Base-by-base conservation (phyloP, 2,329 filamentous ascomycete species). In the Rutstroemia sp. region DNA sequence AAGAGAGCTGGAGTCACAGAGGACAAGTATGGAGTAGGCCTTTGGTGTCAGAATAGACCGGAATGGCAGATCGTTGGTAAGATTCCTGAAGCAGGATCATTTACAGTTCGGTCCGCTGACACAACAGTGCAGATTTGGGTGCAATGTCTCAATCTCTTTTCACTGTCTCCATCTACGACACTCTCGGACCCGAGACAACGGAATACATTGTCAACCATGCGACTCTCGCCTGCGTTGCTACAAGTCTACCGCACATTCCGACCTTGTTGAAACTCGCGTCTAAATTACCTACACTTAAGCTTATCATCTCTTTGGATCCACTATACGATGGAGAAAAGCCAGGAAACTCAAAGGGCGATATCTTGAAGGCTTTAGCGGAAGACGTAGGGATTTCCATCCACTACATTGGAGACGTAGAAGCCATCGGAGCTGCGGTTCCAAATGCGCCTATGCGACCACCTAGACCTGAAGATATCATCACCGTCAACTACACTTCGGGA, bases 171-270 rank as follows among this genome's bases (percentile, higher is more conserved):
- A 86, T 99, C 51, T 99, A 99, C 76, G 94, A 97, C 72, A 96
- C 92, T 12, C 82, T 99, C 5, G 92, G 92, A 9, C 87, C 92
- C 12, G 90, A 96, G 63, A 83, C 92, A 2, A 92, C 89, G 57
- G 91, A 97, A 74, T 97, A 89, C 75, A 96, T 99, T 72, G 87
- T 97, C 75, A 95, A 95, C 73, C 92, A 97, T 71, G 83, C 90
- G 54, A 80, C 85, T 60, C 76, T 97, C 56, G 72, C 79, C 58
- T 89, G 85, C 66, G 83, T 97, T 41, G 84, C 87, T 61, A 86
- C 88, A 58, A 91, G 88, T 27, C 76, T 96, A 47, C 83, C 84
- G 45, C 92, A 96, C 68, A 85, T 96, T 53, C 85, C 90, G 1
- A 82, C 84, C 16, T 80, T 96, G 54, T 78, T 96, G 60, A 92